Evolutionary conservation across 495 filamentous ascomycete genomes (phyloP).

Genomic region (Coniosporium apollinis): DNA sequence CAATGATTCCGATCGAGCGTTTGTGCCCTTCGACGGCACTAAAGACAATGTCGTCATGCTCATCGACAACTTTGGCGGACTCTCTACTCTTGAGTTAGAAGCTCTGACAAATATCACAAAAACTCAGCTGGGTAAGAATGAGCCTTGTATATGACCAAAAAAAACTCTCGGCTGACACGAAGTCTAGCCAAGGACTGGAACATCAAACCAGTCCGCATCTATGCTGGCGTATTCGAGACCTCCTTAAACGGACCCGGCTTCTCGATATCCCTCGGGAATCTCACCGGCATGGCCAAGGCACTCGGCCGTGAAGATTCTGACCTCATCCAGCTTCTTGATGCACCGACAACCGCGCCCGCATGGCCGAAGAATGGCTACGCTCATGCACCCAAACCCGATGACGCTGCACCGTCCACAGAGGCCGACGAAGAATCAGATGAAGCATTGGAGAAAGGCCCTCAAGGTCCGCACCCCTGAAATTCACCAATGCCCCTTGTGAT

Average conservation of each 20-base stretch:
- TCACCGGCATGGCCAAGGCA: slow-evolving; percentile 28
- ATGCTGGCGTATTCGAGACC: slow-evolving; percentile 36
- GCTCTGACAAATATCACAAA: slow-evolving; percentile 37
- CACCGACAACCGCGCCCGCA: slow-evolving; percentile 35
- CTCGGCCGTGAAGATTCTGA: slow-evolving; percentile 27
- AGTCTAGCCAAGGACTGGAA: slow-evolving; percentile 30
- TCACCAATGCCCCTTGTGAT: too few species aligned
- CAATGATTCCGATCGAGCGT: slow-evolving; percentile 36
- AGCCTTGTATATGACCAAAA: too few species aligned
- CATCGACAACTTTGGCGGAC: slow-evolving; percentile 46
- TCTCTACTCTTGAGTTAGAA: slow-evolving; percentile 43
- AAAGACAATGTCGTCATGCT: slow-evolving; percentile 39
- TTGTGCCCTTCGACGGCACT: slow-evolving; percentile 33
- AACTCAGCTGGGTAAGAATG: slow-evolving; percentile 27
- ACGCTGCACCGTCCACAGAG: slow-evolving; percentile 1
- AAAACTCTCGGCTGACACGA: background rate
- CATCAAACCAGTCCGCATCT: slow-evolving; percentile 22
- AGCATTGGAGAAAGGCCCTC: slow-evolving; percentile 5
- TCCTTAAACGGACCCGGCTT: slow-evolving; percentile 48
- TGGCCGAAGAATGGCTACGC: slow-evolving; percentile 24
- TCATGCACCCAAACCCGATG: slow-evolving; percentile 3
- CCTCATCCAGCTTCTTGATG: slow-evolving; percentile 36
- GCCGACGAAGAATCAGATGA: background rate
- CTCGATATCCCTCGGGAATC: slow-evolving; percentile 41
- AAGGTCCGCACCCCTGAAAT: background rate